phyloP scores from a whole-genome alignment of 2,329 filamentous ascomycete species.

The Claviceps lovelessii region DNA sequence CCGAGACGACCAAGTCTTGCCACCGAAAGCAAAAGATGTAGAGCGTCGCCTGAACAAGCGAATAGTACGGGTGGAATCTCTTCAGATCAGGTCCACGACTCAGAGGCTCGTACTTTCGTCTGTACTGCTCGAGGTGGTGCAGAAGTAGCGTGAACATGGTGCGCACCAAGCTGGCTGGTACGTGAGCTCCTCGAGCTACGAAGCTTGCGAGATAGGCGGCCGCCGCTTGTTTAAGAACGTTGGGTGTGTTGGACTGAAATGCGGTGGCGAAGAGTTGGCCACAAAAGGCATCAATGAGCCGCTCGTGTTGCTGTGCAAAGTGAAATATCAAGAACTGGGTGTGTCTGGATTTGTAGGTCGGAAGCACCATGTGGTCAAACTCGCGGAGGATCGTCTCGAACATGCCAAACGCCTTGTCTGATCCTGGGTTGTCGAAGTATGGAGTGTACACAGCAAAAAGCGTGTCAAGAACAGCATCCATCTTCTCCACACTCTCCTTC shows the following conservation, averaged over 20 bases:
- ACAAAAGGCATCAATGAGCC: conserved; percentile 69
- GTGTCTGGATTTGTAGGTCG: conserved; percentile 81
- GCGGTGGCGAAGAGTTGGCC: conserved; percentile 46
- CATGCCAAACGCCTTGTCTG: conserved; percentile 53
- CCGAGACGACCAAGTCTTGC: conserved; percentile 66
- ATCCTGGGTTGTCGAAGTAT: conserved; percentile 53
- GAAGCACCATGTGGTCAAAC: conserved; percentile 77
- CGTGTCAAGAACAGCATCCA: conserved; percentile 78
- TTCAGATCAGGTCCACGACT: conserved; percentile 77
- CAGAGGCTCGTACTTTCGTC: conserved; percentile 53
- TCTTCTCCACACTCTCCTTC: conserved; percentile 73
- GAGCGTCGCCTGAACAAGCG: conserved; percentile 72
- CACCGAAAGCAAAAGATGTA: conserved; percentile 98
- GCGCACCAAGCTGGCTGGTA: conserved; percentile 62
- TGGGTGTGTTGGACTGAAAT: conserved; percentile 49
- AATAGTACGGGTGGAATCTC: conserved; percentile 74
- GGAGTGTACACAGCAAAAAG: conserved; percentile 74
- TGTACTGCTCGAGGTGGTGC: conserved; percentile 60
- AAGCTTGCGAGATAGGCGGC: conserved; percentile 91
- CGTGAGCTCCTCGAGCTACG: conserved; percentile 74
- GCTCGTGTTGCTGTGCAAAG: conserved; percentile 70
- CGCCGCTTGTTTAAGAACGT: conserved; percentile 66
- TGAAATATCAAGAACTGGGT: conserved; percentile 95
- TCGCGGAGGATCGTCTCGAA: conserved; percentile 72
- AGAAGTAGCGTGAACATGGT: conserved; percentile 70